These are phyloP conservation scores for Caloboletus firmus DNA, from an alignment of 1,284 basidiomycete species.

Conservation along the genomic window DNA sequence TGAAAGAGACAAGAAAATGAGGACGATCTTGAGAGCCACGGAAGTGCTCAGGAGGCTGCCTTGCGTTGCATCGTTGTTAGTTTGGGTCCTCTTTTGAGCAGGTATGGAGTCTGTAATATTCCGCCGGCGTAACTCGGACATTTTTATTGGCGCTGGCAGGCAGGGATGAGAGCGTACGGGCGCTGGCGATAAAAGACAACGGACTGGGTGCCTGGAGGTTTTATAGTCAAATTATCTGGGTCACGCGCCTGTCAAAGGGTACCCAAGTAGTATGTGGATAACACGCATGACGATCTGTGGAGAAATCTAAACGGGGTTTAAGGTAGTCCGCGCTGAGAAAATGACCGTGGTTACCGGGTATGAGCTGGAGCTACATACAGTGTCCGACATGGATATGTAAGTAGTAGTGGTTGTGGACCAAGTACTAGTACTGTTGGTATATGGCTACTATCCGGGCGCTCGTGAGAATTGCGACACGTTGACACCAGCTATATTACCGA, in stretches of 20 bases:
- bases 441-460: too few species aligned
- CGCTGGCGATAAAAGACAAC: neutral
- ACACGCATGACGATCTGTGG: neutral
- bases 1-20: slow-evolving; percentile 13
- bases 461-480: neutral
- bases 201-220: neutral
- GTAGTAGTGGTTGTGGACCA: neutral
- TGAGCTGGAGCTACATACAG: neutral
- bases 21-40: neutral
- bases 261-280: neutral
- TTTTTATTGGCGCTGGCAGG: neutral
- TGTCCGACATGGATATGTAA: neutral
- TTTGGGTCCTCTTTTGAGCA: neutral
- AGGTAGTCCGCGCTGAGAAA: neutral
- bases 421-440: too few species aligned
- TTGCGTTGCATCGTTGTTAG: neutral
- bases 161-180: neutral
- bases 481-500: too few species aligned
- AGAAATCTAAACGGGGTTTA: neutral
- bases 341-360: neutral
- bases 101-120: neutral
- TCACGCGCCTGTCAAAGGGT: neutral
- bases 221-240: neutral
- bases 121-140: slow-evolving; percentile 20
- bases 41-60: neutral